These are phyloP conservation scores for Geranium rotundifolium DNA, from an alignment of 345 rosid species.

Conservation along the genomic window DNA sequence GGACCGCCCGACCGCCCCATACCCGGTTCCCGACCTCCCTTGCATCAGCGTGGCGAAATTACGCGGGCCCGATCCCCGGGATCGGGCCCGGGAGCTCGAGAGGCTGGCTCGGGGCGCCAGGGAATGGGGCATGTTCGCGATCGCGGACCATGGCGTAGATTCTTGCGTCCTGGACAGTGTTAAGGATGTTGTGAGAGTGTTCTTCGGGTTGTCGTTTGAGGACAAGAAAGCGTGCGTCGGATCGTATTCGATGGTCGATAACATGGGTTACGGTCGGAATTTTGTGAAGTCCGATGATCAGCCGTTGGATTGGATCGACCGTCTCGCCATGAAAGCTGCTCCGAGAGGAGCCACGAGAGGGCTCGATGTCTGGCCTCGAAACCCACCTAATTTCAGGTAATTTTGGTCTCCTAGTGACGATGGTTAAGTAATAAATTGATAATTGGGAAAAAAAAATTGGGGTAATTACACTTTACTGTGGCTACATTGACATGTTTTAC, in stretches of 20 bases:
- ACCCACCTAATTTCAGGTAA: conserved; percentile 9
- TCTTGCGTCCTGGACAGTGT: background rate
- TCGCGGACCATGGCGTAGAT: background rate
- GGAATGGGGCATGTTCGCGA: conserved; percentile 15
- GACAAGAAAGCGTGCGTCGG: conserved; percentile 15
- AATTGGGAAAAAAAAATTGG: too few relatives aligned
- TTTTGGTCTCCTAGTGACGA: too few relatives aligned
- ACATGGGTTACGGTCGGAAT: conserved; percentile 22
- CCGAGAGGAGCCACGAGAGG: conserved; percentile 9
- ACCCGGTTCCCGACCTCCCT: background rate
- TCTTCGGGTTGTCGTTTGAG: conserved; percentile 16
- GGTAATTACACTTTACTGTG: too few relatives aligned
- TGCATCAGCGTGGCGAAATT: background rate
- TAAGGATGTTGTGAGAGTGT: conserved; percentile 12
- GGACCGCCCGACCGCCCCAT: too few relatives aligned
- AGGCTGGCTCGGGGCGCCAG: conserved; percentile 8
- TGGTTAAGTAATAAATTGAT: too few relatives aligned
- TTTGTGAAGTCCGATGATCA: conserved; percentile 22
- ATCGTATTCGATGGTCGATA: conserved; percentile 11
- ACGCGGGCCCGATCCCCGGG: background rate
- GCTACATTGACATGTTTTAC: too few relatives aligned
- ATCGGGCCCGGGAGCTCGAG: conserved; percentile 10
- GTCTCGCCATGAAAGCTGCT: conserved; percentile 15
- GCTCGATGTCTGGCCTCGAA: conserved; percentile 18
- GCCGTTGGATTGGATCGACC: conserved; percentile 20